Base-by-base conservation (phyloP, 306 rosid species). In the Pueraria montana region DNA sequence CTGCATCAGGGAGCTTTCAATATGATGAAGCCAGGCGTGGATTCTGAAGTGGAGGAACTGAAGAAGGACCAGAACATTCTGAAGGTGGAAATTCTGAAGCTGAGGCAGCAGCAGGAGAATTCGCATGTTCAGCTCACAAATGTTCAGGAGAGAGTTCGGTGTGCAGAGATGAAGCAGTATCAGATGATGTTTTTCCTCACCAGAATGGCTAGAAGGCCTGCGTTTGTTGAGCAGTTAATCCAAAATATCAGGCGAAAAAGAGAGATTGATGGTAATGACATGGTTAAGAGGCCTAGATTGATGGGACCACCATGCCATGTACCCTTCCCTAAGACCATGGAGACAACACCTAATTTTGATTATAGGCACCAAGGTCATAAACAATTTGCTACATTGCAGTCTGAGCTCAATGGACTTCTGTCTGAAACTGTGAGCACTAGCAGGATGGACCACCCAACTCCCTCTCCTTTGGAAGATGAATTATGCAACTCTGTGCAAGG, bases 101-200 rank as follows among this genome's bases (percentile, higher is more conserved):
- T 94, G 65, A 89, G 90, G 68, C 93, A 87, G 62, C 88, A 90
- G 63, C 89, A 92, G 10, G 91, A 89, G 82, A 82, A 80, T 71
- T 90, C 97, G 0, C 88, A 82, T 17, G 43, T 78, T 65, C 89
- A 90, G n/a, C 83, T 94, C 36, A 68, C 83, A 20, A 56, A 73
- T 26, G 80, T 88, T 36, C 90, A 91, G 55, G 90, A 96, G 66
- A 87, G 91, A 2, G 76, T 92, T 52, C 92, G 78, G 18, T 66
- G 64, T 4, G 88, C 91, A 0, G 96, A 93, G 78, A 59, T 82
- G 69, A 90, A 89, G 87, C 96, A 91, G 68, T 89, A 85, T 63
- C 92, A 86, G 77, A 86, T 89, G 96, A 75, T 90, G 16, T 59
- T 79, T 46, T 94, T 94, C 89, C 94, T 94, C 40, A 78, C 90